Base-by-base conservation (phyloP, 495 filamentous ascomycete genomes). In the Aspergillus ellipticus region DNA sequence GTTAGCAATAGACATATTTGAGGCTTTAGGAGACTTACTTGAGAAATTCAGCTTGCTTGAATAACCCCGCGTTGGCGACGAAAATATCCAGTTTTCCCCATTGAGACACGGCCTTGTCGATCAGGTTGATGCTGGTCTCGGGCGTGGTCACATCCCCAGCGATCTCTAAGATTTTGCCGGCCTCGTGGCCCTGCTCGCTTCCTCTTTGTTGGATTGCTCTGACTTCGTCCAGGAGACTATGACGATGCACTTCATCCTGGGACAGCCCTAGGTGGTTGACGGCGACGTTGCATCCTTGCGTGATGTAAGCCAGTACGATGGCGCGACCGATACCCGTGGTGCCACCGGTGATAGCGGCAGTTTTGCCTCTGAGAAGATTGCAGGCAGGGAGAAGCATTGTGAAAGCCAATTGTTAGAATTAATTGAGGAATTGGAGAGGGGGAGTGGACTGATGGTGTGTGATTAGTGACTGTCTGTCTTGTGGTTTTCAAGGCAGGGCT, bases 41-140 rank as follows among this genome's bases (percentile, higher is more conserved):
- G 11, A 94, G 74, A 60, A 94, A 88, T 37, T 89, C 83, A 22
- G 84, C 83, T 66, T 91, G 92, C 60, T 87, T 76, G 74, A 88
- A 94, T n/a, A 93, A 77, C 2, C 89, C 89, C 2, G 89, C 89
- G 73, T 94, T 94, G 66, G 82, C 84, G 0, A 94, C 86, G 70
- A 89, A 90, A 0, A 92, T 75, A 68, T 93, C 87, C 0, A 93
- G 60, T 2, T 79, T 75, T 1, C 71, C 69, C 64, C 83, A 92
- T 17, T 60, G 59, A 20, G 73, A 60, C 0, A 86, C 80, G 0
- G 84, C 79, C 51, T 73, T 68, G 20, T 71, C 41, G 17, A 89
- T 77, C 11, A 89, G 69, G 0, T 60, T 57, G 3, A 67, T 65
- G 22, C 82, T 79, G 0, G 85, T 88, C 31, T 75, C 62, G 0